Base-by-base conservation (phyloP, 805 yeast genomes). In the Ogataea pilisensis region DNA sequence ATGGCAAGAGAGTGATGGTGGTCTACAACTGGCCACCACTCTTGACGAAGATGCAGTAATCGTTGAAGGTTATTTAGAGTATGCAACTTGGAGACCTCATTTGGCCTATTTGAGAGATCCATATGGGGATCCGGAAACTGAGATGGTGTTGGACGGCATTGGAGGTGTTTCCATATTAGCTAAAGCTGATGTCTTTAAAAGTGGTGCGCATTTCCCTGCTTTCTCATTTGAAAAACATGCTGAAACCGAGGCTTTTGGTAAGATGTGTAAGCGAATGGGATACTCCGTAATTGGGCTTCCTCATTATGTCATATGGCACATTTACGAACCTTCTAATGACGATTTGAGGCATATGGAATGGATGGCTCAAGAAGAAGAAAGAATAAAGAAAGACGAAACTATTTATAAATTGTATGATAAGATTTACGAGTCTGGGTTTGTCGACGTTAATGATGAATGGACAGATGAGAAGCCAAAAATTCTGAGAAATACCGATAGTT, bases 51-150 rank as follows among this genome's bases (percentile, higher is more conserved):
- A 91, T 65, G 95, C 95, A 1, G 95, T 91, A 41, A 90, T 91
- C 43, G 99, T 91, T 12, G 99, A 91, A 66, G 99, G 99, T 13
- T 89, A 89, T 61, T 95, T 88, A 19, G 99, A 91, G 66, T 93
- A 88, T 63, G 95, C 95, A 32, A 91, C 99, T 2, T 91, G 98
- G 97, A 76, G 99, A 64, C 95, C 96, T 2, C 98, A 91, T 65
- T 71, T 91, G 50, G 98, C 98, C 0, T 91, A 93, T 58, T 73
- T 91, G 60, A 73, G 98, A 52, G 97, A 90, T 56, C 96, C 96
- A 2, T 82, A 85, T 55, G 99, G 98, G 19, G 95, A 89, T 63
- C 91, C 95, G 5, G 91, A 86, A 58, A 91, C 83, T 33, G 95
- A 88, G 58, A 83, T 91, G 84, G 90, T 83, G 42, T 70, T 91